phyloP scores from a whole-genome alignment of 2,329 filamentous ascomycete species.

The Sodiomyces alkalinus region DNA sequence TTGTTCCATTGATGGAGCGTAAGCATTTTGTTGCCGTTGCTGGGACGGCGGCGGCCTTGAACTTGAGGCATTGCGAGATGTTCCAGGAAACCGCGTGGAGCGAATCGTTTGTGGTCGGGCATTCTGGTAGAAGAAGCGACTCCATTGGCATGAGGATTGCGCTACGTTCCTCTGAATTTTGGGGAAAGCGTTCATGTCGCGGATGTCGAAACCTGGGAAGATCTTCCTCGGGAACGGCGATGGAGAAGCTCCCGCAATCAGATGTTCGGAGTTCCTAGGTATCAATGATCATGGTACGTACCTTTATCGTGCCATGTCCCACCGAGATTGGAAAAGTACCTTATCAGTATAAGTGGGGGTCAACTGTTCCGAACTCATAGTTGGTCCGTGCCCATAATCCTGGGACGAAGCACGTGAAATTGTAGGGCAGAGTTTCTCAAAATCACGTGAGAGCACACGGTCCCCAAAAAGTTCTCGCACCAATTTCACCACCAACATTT shows the following conservation, averaged over 20 bases:
- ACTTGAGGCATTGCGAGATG: constrained; percentile 16
- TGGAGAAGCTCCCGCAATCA: too few relatives aligned
- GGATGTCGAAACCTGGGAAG: too few relatives aligned
- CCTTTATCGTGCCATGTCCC: too few relatives aligned
- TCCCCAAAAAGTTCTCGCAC: constrained; percentile 2
- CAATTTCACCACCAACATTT: constrained; percentile 1
- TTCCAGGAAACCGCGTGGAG: constrained; percentile 3
- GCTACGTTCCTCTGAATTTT: constrained; percentile 18
- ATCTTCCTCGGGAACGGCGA: too few relatives aligned
- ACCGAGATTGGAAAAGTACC: too few relatives aligned
- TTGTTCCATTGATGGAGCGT: constrained; percentile 38
- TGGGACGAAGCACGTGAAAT: too few relatives aligned
- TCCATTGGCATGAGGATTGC: constrained; percentile 15
- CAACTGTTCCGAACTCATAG: too few relatives aligned
- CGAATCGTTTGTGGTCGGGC: constrained; percentile 13
- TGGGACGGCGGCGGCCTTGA: constrained; percentile 16
- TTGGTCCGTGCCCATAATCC: too few relatives aligned
- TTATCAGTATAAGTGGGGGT: too few relatives aligned
- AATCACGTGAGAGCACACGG: constrained; percentile 1
- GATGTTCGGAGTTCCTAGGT: too few relatives aligned
- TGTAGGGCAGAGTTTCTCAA: constrained; percentile 1
- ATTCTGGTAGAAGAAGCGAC: constrained; percentile 22
- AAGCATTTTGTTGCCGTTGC: constrained; percentile 11
- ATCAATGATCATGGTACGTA: too few relatives aligned
- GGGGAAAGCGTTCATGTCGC: constrained; percentile 26